Evolutionary conservation across 208 protist genomes (phyloP), one percentile per base, ranked within the genome.

Genomic region (Phytomonas francai): DNA sequence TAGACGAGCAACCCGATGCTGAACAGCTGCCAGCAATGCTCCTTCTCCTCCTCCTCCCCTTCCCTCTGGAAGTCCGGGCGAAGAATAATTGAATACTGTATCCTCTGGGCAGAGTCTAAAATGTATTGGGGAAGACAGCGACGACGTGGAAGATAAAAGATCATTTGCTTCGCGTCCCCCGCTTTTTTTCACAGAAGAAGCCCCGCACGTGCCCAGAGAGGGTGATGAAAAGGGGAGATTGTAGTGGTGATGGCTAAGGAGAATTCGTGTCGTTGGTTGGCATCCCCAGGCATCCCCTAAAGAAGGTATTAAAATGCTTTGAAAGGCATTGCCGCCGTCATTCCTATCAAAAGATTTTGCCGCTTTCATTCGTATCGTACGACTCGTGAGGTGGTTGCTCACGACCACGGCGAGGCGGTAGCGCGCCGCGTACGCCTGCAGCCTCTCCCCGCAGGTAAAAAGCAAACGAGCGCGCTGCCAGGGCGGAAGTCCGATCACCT

Each of bases 311-410:
- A 92, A 76, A 42, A 83, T 65, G 61, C 36, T 65, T 7, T 65
- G 30, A n/a, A 27, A 45, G 11, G 22, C n/a, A n/a, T 65, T 33
- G 36, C 36, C 36, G 36, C 5, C 11, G 9, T 9, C 61, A 27
- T 9, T 29, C 7, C 36, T 11, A 3, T 59, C 29, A 59, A 59
- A 33, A 59, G 8, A 29, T 33, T 59, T 29, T 27, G 30, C 58
- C 9, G 3, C 11, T 25, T 28, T 28, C 33, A 65, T 7, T n/a
- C 9, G 3, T 33, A 65, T 33, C 6, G 25, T 8, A 9, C 61
- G 61, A 27, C 33, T 54, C 3, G 92, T 94, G 42, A 96, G 76
- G 60, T 97, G 92, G 67, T 97, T 97, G n/a, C 76, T 92, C 9
- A 89, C 84, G 4, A 95, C 74, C 19, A 97, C 71, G 19, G 87